Conservation (phyloP, 73 alveolate species). For the Paramecium sexaurelia region DNA sequence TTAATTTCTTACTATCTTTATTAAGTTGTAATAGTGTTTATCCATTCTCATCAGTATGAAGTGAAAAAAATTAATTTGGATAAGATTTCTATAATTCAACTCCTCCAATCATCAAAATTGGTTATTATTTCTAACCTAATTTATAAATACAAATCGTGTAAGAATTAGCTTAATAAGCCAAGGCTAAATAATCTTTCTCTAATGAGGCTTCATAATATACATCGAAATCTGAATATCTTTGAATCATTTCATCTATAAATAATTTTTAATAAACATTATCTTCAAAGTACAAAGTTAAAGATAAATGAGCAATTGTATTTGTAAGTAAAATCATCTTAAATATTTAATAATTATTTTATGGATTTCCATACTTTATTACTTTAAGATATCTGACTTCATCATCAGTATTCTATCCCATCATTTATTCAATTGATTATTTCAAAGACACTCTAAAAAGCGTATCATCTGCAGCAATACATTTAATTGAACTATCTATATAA, state of each 20-base stretch:
- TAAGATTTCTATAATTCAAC: background rate
- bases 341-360: background rate
- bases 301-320: background rate
- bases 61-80: background rate
- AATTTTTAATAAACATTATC: background rate
- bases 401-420: background rate
- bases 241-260: background rate
- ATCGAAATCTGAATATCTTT: background rate
- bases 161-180: background rate
- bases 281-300: background rate
- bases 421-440: background rate
- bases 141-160: background rate
- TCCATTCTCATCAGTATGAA: background rate
- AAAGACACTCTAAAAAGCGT: background rate
- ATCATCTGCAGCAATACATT: constrained; percentile 5
- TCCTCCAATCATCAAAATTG: background rate
- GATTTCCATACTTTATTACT: background rate
- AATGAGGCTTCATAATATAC: background rate
- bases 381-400: background rate
- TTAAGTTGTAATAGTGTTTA: background rate
- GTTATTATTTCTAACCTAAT: background rate
- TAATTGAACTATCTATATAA: background rate
- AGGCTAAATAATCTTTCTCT: background rate
- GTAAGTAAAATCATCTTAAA: background rate
- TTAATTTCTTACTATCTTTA: background rate